These are phyloP conservation scores for Hyparrhenia diplandra DNA, from an alignment of 176 grass and related monocot species.

Conservation along the genomic window DNA sequence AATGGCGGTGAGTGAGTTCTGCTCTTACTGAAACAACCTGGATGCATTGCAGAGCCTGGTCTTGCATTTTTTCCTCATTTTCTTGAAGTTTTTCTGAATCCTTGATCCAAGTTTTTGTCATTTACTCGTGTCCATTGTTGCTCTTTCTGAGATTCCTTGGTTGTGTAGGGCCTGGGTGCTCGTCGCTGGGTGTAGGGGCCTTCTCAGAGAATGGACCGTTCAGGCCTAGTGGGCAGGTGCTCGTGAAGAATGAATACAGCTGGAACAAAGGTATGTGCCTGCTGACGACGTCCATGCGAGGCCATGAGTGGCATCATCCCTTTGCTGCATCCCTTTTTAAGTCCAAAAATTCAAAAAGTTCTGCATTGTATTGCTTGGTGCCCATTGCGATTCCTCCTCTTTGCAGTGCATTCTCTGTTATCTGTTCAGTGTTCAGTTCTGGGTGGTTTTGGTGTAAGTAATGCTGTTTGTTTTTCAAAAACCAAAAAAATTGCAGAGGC, in stretches of 20 bases:
- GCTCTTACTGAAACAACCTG: neutral
- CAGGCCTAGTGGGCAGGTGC: constrained; percentile 70
- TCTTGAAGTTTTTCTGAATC: too few relatives aligned
- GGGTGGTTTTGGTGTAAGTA: neutral
- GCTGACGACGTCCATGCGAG: neutral
- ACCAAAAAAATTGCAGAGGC: constrained; percentile 41
- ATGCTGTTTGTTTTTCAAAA: neutral
- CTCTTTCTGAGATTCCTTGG: constrained; percentile 28
- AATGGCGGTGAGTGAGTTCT: constrained; percentile 62
- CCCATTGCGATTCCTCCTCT: neutral
- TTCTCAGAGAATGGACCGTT: constrained; percentile 99
- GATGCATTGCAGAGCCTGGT: neutral
- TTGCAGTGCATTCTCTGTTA: neutral
- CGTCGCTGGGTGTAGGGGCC: constrained; percentile 95
- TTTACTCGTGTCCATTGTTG: neutral
- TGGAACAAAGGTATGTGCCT: constrained; percentile 99
- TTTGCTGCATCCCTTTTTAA: neutral
- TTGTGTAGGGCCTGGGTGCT: constrained; percentile 82
- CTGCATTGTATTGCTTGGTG: constrained; percentile 16
- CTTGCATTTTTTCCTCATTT: neutral
- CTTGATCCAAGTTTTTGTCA: neutral
- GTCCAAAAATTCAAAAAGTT: constrained; percentile 17
- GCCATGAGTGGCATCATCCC: constrained; percentile 17
- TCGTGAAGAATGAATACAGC: constrained; percentile 90
- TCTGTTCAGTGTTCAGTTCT: neutral